Evolutionary conservation across 1,284 basidiomycete species (phyloP).

Genomic region (Ceratobasidium sp.): DNA sequence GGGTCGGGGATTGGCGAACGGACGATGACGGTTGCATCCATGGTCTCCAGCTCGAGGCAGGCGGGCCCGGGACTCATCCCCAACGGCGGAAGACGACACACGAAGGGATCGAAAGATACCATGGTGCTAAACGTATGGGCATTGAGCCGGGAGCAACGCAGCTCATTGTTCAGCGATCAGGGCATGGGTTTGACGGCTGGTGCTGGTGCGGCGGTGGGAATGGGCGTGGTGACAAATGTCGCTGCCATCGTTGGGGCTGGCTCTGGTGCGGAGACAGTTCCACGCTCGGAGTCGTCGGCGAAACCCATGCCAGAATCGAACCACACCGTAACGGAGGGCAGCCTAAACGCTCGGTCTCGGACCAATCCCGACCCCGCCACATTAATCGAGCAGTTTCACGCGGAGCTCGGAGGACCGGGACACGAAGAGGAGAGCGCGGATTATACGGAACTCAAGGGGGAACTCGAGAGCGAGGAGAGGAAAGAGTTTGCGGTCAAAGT

Average conservation of each 20-base stretch:
- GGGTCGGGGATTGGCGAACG: neutral
- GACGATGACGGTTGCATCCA: neutral
- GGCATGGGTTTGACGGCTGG: neutral
- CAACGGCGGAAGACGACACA: neutral
- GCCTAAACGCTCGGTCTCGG: too few species aligned
- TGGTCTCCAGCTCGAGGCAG: neutral
- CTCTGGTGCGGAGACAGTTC: neutral
- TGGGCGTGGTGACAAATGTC: neutral
- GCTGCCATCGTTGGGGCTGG: neutral
- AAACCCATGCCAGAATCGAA: too few species aligned
- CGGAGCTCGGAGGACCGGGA: conserved; percentile 5
- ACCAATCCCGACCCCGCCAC: neutral
- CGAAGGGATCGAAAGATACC: neutral
- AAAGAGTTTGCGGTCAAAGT: conserved; percentile 60
- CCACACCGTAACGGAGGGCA: too few species aligned
- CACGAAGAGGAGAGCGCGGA: conserved; percentile 32
- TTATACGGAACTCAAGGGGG: conserved; percentile 44
- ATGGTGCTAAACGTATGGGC: conserved; percentile 32
- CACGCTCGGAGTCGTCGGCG: neutral
- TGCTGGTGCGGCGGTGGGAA: neutral
- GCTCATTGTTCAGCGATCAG: conserved; percentile 25
- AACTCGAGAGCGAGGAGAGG: conserved; percentile 53
- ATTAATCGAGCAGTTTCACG: conserved; percentile 24
- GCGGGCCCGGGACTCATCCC: neutral
- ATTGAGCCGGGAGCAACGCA: conserved; percentile 7